Evolutionary conservation across 345 rosid genomes (phyloP), one percentile per base, ranked within the genome.

Genomic region (Geranium rotundifolium): DNA sequence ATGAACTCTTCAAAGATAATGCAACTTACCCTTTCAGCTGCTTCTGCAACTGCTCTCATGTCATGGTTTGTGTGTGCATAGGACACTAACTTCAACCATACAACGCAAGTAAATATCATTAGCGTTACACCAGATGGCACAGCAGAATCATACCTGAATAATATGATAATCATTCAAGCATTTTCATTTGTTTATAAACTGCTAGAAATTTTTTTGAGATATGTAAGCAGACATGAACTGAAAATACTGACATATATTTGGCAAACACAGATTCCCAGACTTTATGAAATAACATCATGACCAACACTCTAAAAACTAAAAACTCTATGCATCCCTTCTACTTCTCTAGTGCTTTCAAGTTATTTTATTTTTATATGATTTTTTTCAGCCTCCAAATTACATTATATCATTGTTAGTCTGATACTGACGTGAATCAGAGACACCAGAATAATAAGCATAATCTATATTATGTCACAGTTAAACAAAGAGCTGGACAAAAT

Each of bases 101-200:
- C 99, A 58, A 93, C 85, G 78, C 97, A 88, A 69, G 99, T 77
- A 75, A 93, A 80, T 55, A 88, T 86, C 99, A 93, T 93, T 82
- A 93, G 74, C 0, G 96, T 80, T 61, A 81, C 84, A 60, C 97
- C 99, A 29, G 90, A 90, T 60, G 85, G 69, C 71, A 93, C 80
- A 56, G 92, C 96, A 16, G 97, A 93, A 74, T 86, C 95, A 72
- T 92, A 88, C 74, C 97, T 93, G 84, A 76, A 78, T 72, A 66
- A 60, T 63, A 65, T 67, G 65, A 75, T 63, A 63, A 8, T 30
- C 31, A 55, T 37, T 58, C 63, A 58, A 56, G 69, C 56, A 20
- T n/a, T 34, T 59, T 61, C 17, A 2, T 37, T 13, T 19, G 27
- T 17, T 7, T 14, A 46, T 10, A 10, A 46, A 46, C 52, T 7